Evolutionary conservation across 768 basidiomycete genomes (phyloP).

Genomic region (Lactarius vividus): DNA sequence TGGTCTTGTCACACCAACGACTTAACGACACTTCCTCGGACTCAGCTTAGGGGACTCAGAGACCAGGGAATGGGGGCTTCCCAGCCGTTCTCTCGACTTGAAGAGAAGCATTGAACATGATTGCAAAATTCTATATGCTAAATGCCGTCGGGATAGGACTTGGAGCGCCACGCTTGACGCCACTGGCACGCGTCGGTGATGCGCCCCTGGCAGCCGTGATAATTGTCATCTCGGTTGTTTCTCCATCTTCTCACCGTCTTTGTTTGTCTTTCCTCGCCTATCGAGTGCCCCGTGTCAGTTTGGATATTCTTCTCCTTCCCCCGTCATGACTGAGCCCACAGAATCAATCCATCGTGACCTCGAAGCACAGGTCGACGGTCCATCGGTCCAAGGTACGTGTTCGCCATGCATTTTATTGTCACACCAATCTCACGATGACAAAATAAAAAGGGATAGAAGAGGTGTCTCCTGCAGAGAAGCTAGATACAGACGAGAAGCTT

Average conservation of each 20-base stretch:
- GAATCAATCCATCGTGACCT: neutral
- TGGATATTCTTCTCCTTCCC: neutral
- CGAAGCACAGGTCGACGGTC: neutral
- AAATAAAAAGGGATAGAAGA: neutral
- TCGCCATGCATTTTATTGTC: neutral
- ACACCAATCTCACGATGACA: neutral
- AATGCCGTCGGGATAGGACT: neutral
- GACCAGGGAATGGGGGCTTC: neutral
- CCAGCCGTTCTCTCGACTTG: neutral
- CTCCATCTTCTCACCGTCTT: neutral
- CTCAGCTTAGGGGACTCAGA: neutral
- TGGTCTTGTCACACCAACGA: neutral
- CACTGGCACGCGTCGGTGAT: neutral
- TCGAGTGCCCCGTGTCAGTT: neutral
- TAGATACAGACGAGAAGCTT: neutral
- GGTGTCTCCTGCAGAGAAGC: neutral
- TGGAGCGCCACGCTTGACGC: too few relatives aligned
- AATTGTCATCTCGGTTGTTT: neutral
- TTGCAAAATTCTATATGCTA: neutral
- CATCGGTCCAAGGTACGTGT: neutral
- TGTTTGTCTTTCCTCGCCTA: neutral
- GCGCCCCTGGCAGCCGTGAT: neutral
- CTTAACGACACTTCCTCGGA: neutral
- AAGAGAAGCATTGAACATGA: neutral
- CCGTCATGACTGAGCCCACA: neutral